Evolutionary conservation across 176 grass and related monocot genomes (phyloP).

Genomic region (Pharus latifolius): DNA sequence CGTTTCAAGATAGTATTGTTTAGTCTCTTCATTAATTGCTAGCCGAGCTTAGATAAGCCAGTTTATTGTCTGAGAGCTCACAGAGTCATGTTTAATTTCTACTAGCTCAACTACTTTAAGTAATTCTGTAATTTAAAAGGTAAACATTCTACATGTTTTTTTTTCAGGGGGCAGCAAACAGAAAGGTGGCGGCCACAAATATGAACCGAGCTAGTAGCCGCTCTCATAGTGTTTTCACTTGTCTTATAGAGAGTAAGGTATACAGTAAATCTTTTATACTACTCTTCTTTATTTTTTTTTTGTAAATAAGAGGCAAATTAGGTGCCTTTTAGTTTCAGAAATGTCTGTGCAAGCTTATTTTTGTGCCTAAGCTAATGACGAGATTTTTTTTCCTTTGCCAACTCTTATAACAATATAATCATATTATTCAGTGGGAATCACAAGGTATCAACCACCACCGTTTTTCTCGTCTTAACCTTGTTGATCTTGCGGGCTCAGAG

Average conservation of each 20-base stretch:
- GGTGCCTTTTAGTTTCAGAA: background rate
- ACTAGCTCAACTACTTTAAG: background rate
- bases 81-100: background rate
- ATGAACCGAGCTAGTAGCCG: slow-evolving; percentile 97
- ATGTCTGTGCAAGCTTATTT: slow-evolving; percentile 7
- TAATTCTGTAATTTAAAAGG: background rate
- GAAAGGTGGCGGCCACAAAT: slow-evolving; percentile 97
- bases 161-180: slow-evolving; percentile 80
- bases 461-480: slow-evolving; percentile 91
- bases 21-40: background rate
- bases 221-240: slow-evolving; percentile 98
- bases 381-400: background rate
- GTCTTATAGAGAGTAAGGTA: slow-evolving; percentile 98
- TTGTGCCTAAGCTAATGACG: background rate
- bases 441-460: slow-evolving; percentile 89
- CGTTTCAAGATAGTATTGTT: background rate
- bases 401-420: slow-evolving; percentile 14
- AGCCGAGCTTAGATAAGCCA: background rate
- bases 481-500: slow-evolving; percentile 95
- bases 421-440: slow-evolving; percentile 73
- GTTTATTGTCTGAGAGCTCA: background rate
- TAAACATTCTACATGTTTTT: slow-evolving; percentile 1
- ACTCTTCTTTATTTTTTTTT: background rate
- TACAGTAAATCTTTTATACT: background rate
- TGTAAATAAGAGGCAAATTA: background rate